Evolutionary conservation across 768 basidiomycete genomes (phyloP).

Genomic region (Rhodotorula diobovata): DNA sequence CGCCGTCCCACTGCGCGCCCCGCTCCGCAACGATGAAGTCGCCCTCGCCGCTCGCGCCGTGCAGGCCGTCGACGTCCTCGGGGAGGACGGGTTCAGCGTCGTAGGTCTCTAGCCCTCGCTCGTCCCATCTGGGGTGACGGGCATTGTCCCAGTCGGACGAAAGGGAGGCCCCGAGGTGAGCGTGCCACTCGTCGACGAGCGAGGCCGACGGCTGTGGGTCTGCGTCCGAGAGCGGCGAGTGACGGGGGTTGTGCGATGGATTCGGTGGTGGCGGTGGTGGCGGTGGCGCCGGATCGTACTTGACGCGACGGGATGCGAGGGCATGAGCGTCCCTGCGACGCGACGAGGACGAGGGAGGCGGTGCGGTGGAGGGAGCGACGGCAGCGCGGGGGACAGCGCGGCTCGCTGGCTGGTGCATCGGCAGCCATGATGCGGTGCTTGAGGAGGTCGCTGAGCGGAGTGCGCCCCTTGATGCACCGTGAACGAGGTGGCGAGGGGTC

Average conservation of each 20-base stretch:
- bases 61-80: neutral
- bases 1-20: neutral
- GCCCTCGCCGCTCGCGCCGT: neutral
- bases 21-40: conserved; percentile 9
- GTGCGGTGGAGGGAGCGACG: neutral
- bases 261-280: neutral
- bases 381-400: too few species aligned
- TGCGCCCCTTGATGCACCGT: neutral
- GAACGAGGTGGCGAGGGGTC: neutral
- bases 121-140: neutral
- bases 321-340: conserved; percentile 5
- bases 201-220: neutral
- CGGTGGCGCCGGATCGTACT: neutral
- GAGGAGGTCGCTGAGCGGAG: neutral
- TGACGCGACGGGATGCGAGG: neutral
- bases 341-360: neutral
- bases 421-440: too few species aligned
- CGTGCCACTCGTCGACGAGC: neutral
- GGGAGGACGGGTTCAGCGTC: neutral
- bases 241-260: too few species aligned
- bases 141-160: neutral
- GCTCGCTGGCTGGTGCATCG: neutral
- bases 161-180: neutral
- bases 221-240: neutral
- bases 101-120: neutral